Conservation (phyloP, 2,329 filamentous ascomycete species). For the Hymenoscyphus linearis region DNA sequence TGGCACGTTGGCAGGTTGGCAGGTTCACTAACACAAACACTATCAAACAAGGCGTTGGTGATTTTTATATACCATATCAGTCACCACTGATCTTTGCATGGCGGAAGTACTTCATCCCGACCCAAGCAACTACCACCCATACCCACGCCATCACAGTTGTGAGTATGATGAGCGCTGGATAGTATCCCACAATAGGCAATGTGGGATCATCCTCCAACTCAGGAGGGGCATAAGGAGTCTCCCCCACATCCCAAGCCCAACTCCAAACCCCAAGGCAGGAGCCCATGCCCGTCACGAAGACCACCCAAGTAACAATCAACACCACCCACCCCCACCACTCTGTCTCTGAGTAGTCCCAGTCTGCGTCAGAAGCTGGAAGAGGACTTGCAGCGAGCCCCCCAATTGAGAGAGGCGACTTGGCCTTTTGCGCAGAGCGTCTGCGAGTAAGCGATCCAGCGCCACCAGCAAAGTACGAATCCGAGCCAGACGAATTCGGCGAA, state of each 20-base stretch:
- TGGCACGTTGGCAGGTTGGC: too few species aligned
- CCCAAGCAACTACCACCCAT: conserved; percentile 96
- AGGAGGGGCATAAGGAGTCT: conserved; percentile 90
- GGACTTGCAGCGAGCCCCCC: conserved; percentile 46
- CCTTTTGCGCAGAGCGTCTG: conserved; percentile 27
- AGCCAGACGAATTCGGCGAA: conserved; percentile 46
- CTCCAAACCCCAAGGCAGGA: conserved; percentile 93
- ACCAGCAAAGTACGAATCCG: conserved; percentile 58
- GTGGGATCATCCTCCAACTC: conserved; percentile 94
- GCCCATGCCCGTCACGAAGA: conserved; percentile 95
- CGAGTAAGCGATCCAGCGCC: conserved; percentile 34
- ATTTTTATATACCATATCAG: conserved; percentile 16
- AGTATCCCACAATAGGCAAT: conserved; percentile 92
- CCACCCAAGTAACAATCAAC: conserved; percentile 83
- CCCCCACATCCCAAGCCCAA: conserved; percentile 98
- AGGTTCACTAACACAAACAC: too few species aligned
- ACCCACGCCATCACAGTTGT: conserved; percentile 98
- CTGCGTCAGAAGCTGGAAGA: conserved; percentile 42
- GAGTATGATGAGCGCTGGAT: conserved; percentile 87
- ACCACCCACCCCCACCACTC: conserved; percentile 99
- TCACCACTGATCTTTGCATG: conserved; percentile 77
- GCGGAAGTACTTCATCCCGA: conserved; percentile 98
- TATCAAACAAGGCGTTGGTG: not conserved
- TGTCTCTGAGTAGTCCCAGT: conserved; percentile 90
- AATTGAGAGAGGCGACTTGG: conserved; percentile 57